Conservation (phyloP, 495 filamentous ascomycete species). For the Neurospora sp. region DNA sequence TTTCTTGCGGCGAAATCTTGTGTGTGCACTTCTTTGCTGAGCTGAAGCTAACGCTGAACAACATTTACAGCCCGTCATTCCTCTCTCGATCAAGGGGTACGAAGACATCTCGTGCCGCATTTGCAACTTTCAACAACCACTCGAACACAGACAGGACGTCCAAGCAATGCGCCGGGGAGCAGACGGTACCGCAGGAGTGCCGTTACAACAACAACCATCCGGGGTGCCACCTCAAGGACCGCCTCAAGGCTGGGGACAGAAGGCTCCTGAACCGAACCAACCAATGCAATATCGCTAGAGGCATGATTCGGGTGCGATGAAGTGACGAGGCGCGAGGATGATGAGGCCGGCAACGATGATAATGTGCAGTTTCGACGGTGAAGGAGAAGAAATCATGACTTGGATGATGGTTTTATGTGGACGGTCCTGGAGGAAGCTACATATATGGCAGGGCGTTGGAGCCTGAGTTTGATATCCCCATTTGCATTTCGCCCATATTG, state of each 20-base stretch:
- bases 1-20: neutral
- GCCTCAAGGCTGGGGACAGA: conserved; percentile 18
- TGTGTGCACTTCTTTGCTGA: neutral
- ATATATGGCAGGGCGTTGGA: neutral
- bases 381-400: neutral
- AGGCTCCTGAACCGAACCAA: conserved; percentile 17
- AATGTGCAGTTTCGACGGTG: neutral
- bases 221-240: conserved; percentile 2
- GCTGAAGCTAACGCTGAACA: conserved; percentile 5
- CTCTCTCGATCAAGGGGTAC: conserved; percentile 45
- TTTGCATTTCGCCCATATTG: neutral
- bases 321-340: neutral
- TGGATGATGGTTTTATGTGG: neutral
- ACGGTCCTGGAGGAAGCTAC: neutral
- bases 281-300: conserved; percentile 27
- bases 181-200: conserved; percentile 27
- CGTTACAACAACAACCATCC: conserved; percentile 32
- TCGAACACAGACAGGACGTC: conserved; percentile 42
- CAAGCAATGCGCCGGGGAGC: conserved; percentile 34
- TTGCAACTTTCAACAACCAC: conserved; percentile 47
- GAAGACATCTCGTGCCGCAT: conserved; percentile 43
- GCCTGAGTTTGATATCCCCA: neutral
- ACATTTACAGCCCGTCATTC: conserved; percentile 36
- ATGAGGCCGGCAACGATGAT: neutral
- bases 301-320: neutral